Evolutionary conservation across 2,329 filamentous ascomycete species (phyloP), one percentile per base, ranked within the genome.

Genomic region (Proliferodiscus dingleyae): DNA sequence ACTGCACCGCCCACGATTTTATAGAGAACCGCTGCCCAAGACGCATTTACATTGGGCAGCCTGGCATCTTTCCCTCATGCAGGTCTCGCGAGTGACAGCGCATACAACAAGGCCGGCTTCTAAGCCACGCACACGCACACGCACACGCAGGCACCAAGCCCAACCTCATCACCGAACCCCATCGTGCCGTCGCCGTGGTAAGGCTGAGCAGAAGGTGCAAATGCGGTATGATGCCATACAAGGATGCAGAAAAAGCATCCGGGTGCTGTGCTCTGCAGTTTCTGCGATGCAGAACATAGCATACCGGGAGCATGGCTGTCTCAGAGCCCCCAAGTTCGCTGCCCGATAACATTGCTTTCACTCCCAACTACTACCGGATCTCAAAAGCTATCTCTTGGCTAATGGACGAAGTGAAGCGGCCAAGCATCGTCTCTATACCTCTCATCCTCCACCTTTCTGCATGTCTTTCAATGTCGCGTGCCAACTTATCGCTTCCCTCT

Each of bases 11-110:
- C 24, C 6, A 26, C 24, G 24, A 26, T 26, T n/a, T 26, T 26
- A 26, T 26, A 26, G 18, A 37, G 13, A 37, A 18, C 9, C 21
- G 34, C 15, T 11, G 34, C 24, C 24, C 24, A 37, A n/a, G 34
- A 37, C 34, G 34, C 15, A 21, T 37, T 37, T 22, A 37, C 34
- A 37, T 37, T 37, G 34, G 34, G 34, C 34, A 37, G 34, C 34
- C 32, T 16, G 19, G 34, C 34, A 22, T n/a, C 19, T 37, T 21
- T 9, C 34, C 21, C 10, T n/a, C n/a, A 7, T 37, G 16, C 34
- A 37, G 19, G 16, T 16, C 32, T 34, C 32, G 10, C 13, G 9
- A 34, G n/a, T 16, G 32, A 34, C 32, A 34, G 16, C 32, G 32
- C 32, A 34, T 18, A 34, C 32, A 34, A 9, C n/a, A 9, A 15